Base-by-base conservation (phyloP, 1,284 basidiomycete genomes). In the Ceratobasidium sp. region DNA sequence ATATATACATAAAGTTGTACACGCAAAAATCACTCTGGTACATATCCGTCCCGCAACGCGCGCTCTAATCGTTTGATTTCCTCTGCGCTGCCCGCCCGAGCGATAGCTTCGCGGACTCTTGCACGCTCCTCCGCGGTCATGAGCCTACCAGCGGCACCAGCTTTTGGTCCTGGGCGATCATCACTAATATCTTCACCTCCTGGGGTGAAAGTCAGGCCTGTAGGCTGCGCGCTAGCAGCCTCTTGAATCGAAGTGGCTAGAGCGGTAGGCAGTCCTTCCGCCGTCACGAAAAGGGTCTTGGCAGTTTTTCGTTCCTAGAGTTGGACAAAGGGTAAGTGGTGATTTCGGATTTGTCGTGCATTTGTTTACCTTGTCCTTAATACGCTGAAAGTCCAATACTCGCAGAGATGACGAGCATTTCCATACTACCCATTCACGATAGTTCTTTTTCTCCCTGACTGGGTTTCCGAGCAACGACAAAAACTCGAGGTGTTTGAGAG, bases 361-460 rank as follows among this genome's bases (percentile, higher is more conserved):
- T 33, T 39, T 17, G 75, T 92, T 86, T 85, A 95, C 94, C 89
- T 95, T 94, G 84, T 98, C 95, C 84, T 95, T 94, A 83, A 99
- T 94, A 84, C 97, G 91, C 87, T 95, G 92, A 85, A 94, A 99
- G 89, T 99, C 98, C 82, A 99, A 89, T 83, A 97, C 94, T 87
- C 97, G 92, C 82, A 99, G 89, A 82, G 88, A 74, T 26, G 58
- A 87, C 84, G 91, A 90, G 86, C 93, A 86, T 86, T 91, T 90
- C 89, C 90, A 93, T 82, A 92, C 90, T 86, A 96, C 91, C 92
- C 96, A 99, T 86, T 95, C 94, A 84, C 95, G 91, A 88, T 99
- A 99, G 89, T 95, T 95, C 89, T 97, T 94, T 87, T 94, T 94
- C 85, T 96, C 91, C 81, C 90, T 87, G 26, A 98, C 94, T 28